Base-by-base conservation (phyloP, 1,284 basidiomycete species). In the Tilletia indica region DNA sequence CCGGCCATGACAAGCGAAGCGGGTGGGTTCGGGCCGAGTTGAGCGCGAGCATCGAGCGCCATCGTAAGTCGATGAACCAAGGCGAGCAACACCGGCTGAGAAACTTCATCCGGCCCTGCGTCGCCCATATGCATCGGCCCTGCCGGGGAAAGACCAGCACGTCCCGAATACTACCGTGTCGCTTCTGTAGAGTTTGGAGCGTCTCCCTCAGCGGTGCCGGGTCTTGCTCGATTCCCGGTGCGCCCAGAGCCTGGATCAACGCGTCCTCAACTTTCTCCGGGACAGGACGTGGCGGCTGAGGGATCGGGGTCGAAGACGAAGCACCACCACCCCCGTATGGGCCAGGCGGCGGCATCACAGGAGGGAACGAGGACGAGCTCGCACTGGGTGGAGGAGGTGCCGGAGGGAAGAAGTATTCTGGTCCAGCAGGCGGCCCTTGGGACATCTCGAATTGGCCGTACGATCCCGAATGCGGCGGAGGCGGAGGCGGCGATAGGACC, bases 71-170 rank as follows among this genome's bases (percentile, higher is more conserved):
- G 48, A 39, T 72, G 71, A 19, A 72, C 11, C 21, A 72, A 48
- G 2, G 71, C 67, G 8, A 72, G 39, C 21, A 69, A 25, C 34
- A 72, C 71, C 21, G 71, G 68, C 48, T 72, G 67, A 12, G 61
- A 67, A 31, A 71, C 54, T 16, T 34, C 31, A 51, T 36, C 36
- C 31, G 38, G 31, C 14, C 38, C 64, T n/a, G 54, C 39, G 31
- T 63, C 14, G 25, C 51, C 45, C 19, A 14, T 16, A 19, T 42
- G 34, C 25, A 14, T 12, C 47, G 34, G 25, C 8, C 42, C 42
- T 5, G 21, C 56, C 4, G n/a, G 11, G 56, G 25, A 12, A 21
- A 12, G 31, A 48, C 47, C 21, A 68, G 8, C 42, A 68, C 49
- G 25, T 48, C 67, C 25, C n/a, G 21, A 21, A 36, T 42, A 19